Conservation (phyloP, 1,284 basidiomycete genomes). For the Xerocomus alliaceus region DNA sequence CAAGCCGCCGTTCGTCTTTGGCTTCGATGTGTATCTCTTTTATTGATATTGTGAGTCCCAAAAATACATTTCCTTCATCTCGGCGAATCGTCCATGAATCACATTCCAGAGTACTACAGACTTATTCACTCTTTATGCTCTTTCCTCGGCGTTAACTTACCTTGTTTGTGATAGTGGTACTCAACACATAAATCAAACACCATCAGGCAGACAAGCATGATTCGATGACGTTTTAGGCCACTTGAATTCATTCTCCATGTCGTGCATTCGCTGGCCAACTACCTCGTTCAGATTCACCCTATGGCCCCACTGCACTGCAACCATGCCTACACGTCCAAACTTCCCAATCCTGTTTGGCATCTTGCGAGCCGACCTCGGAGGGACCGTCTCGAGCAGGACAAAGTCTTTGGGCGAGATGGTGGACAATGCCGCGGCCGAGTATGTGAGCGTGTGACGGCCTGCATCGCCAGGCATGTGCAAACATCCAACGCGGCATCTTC, state of each 20-base stretch:
- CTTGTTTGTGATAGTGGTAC: no score
- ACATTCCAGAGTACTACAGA: conserved; percentile 54
- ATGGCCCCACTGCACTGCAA: conserved; percentile 14
- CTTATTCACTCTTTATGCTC: conserved; percentile 61
- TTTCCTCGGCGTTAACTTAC: conserved; percentile 60
- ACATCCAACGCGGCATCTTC: conserved; percentile 10
- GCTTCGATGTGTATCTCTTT: conserved; percentile 51
- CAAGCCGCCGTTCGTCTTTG: conserved; percentile 48
- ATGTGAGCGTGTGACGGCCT: conserved; percentile 30
- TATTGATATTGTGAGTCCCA: conserved; percentile 60
- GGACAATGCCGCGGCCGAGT: conserved; percentile 50
- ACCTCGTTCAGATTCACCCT: conserved; percentile 42
- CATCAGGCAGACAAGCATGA: conserved; percentile 36
- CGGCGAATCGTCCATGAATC: neutral
- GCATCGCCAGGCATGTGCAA: conserved; percentile 12
- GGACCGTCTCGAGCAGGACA: conserved; percentile 66
- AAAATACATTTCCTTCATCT: conserved; percentile 1
- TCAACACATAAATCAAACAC: no score
- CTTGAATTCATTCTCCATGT: conserved; percentile 63
- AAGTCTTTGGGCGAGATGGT: conserved; percentile 66
- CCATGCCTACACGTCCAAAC: conserved; percentile 24
- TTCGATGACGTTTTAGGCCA: conserved; percentile 17
- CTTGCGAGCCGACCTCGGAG: conserved; percentile 57
- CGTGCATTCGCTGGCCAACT: conserved; percentile 62
- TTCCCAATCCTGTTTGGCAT: conserved; percentile 33